Evolutionary conservation across 208 protist species (phyloP).

Genomic region (Leishmania mexicana): DNA sequence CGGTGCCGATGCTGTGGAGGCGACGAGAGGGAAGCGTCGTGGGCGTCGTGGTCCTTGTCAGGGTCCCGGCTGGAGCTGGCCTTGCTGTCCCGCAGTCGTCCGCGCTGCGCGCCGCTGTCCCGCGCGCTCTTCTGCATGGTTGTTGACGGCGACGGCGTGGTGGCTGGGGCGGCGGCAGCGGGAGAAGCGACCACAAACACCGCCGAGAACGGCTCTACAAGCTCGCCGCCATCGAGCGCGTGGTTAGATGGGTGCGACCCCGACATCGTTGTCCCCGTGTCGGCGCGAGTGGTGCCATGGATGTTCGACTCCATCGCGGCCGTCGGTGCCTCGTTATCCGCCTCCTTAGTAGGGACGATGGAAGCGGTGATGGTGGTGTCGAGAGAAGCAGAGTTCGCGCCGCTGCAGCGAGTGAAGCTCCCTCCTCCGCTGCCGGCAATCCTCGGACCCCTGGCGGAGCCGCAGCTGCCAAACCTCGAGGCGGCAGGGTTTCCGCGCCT

Average conservation of each 20-base stretch:
- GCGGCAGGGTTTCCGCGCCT: neutral
- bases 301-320: neutral
- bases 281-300: neutral
- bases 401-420: neutral
- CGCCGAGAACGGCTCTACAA: constrained; percentile 17
- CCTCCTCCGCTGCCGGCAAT: neutral
- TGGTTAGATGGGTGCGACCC: constrained; percentile 1
- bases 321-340: neutral
- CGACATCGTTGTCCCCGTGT: neutral
- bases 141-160: neutral
- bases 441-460: neutral
- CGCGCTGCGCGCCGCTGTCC: neutral
- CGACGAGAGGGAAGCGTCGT: neutral
- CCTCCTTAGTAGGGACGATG: neutral
- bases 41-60: constrained; percentile 2
- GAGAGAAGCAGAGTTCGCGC: neutral
- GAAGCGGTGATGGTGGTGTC: neutral
- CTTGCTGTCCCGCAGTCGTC: constrained; percentile 4
- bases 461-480: neutral
- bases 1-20: neutral
- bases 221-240: constrained; percentile 18
- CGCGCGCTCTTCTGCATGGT: neutral
- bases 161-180: neutral
- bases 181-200: neutral
- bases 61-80: neutral